Conservation (phyloP, 2,329 filamentous ascomycete genomes). For the Boeremia lycopersici region DNA sequence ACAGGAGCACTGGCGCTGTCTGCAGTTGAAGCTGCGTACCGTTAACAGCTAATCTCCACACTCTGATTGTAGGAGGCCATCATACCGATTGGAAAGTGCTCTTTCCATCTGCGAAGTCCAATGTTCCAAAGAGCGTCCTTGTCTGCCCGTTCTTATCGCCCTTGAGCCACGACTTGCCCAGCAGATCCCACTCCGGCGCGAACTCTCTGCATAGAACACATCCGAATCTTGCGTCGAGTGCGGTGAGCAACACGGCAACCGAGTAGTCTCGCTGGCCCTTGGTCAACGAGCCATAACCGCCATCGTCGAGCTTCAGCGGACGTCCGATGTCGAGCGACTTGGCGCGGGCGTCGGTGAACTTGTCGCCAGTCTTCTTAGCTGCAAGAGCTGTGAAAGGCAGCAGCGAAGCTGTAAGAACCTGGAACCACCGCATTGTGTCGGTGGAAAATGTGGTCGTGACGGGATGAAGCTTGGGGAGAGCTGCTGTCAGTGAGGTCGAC, state of each 20-base stretch:
- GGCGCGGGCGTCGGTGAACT: slow-evolving; percentile 73
- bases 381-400: slow-evolving; percentile 66
- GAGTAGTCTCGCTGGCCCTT: slow-evolving; percentile 81
- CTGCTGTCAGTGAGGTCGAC: slow-evolving; percentile 11
- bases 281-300: slow-evolving; percentile 76
- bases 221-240: slow-evolving; percentile 79
- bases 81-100: slow-evolving; percentile 84
- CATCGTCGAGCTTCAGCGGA: slow-evolving; percentile 80
- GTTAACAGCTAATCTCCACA: slow-evolving; percentile 17
- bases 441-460: slow-evolving; percentile 21
- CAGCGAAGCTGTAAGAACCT: slow-evolving; percentile 66
- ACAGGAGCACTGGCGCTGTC: slow-evolving; percentile 87
- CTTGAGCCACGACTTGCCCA: slow-evolving; percentile 84
- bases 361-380: slow-evolving; percentile 68
- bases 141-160: slow-evolving; percentile 78
- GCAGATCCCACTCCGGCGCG: slow-evolving; percentile 89
- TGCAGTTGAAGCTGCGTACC: slow-evolving; percentile 83
- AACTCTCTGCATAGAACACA: slow-evolving; percentile 89
- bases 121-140: slow-evolving; percentile 76
- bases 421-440: slow-evolving; percentile 68
- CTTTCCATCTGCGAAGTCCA: slow-evolving; percentile 88
- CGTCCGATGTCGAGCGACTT: slow-evolving; percentile 66
- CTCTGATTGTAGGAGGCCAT: background rate
- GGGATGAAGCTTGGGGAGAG: slow-evolving; percentile 19
- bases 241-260: slow-evolving; percentile 82